phyloP scores from a whole-genome alignment of 2,329 filamentous ascomycete species.

The Arachnomyces sp. region DNA sequence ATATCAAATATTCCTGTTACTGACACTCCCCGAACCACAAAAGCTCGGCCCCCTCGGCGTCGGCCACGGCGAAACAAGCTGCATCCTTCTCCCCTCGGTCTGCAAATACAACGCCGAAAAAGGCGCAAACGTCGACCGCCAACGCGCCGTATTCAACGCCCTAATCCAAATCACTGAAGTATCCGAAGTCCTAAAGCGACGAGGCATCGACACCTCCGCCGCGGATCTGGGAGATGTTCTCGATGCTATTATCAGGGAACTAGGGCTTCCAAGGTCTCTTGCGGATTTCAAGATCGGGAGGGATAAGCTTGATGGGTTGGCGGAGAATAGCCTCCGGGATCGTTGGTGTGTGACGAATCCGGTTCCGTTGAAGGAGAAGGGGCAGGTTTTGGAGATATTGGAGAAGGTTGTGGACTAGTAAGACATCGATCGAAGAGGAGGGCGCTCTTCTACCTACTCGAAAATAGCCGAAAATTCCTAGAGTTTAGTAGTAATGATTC shows the following conservation, averaged over 20 bases:
- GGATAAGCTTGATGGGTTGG: constrained; percentile 42
- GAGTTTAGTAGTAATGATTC: too few species aligned
- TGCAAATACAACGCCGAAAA: constrained; percentile 46
- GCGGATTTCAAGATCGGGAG: constrained; percentile 43
- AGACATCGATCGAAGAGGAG: too few species aligned
- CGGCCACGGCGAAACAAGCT: constrained; percentile 54
- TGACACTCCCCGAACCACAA: too few species aligned
- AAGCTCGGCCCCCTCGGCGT: constrained; percentile 48
- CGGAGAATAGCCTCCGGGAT: constrained; percentile 44
- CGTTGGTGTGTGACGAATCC: constrained; percentile 45
- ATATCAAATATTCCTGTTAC: not conserved
- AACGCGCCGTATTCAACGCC: constrained; percentile 32
- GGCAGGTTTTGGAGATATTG: constrained; percentile 46
- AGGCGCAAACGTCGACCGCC: constrained; percentile 36
- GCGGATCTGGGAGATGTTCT: constrained; percentile 45
- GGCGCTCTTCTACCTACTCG: too few species aligned
- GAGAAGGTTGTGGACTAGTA: constrained; percentile 27
- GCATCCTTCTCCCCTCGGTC: constrained; percentile 47
- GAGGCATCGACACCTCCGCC: constrained; percentile 17
- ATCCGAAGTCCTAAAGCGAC: constrained; percentile 25
- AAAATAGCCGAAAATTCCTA: too few species aligned
- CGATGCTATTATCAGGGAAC: constrained; percentile 41
- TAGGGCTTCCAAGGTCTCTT: constrained; percentile 48
- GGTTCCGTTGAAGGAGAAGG: constrained; percentile 39
- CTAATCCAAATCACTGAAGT: constrained; percentile 34